These are phyloP conservation scores for Daldinia loculata DNA, from an alignment of 495 filamentous ascomycete genomes.

Conservation along the genomic window DNA sequence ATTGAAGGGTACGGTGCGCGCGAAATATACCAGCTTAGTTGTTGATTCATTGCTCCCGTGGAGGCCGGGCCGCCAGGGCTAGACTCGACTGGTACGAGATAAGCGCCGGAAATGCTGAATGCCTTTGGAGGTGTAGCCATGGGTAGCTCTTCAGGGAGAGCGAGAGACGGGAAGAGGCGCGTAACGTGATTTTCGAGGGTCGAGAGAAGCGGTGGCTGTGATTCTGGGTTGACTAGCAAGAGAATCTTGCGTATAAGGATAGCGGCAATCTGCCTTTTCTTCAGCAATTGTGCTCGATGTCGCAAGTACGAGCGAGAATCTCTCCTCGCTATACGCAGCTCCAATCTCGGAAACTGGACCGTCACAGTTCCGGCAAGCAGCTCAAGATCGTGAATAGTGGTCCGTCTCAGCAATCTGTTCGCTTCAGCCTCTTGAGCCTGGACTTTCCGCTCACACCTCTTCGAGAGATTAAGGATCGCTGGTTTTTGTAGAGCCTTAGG, in stretches of 20 bases:
- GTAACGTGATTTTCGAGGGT: constrained; percentile 50
- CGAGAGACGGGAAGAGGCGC: constrained; percentile 49
- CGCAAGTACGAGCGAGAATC: constrained; percentile 24
- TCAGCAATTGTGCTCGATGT: constrained; percentile 42
- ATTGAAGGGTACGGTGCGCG: constrained; percentile 51
- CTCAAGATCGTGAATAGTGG: constrained; percentile 52
- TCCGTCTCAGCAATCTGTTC: constrained; percentile 42
- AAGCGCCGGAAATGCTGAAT: constrained; percentile 64
- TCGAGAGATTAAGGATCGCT: constrained; percentile 66
- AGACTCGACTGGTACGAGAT: constrained; percentile 58
- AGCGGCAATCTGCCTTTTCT: constrained; percentile 51
- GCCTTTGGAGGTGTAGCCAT: constrained; percentile 43
- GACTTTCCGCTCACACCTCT: constrained; percentile 46
- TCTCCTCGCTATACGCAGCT: constrained; percentile 17
- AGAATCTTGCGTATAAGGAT: constrained; percentile 52
- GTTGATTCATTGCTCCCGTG: constrained; percentile 6
- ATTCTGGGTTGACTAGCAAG: constrained; percentile 51
- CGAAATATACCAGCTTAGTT: constrained; percentile 51
- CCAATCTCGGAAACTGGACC: constrained; percentile 51
- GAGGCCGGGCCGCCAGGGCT: neutral
- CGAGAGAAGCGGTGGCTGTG: constrained; percentile 40
- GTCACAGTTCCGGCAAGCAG: constrained; percentile 52
- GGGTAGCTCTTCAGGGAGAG: constrained; percentile 9
- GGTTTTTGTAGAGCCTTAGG: constrained; percentile 74
- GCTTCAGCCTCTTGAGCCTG: constrained; percentile 49